Base-by-base conservation (phyloP, 257 asterid genomes). In the Nicotiana tabacum region DNA sequence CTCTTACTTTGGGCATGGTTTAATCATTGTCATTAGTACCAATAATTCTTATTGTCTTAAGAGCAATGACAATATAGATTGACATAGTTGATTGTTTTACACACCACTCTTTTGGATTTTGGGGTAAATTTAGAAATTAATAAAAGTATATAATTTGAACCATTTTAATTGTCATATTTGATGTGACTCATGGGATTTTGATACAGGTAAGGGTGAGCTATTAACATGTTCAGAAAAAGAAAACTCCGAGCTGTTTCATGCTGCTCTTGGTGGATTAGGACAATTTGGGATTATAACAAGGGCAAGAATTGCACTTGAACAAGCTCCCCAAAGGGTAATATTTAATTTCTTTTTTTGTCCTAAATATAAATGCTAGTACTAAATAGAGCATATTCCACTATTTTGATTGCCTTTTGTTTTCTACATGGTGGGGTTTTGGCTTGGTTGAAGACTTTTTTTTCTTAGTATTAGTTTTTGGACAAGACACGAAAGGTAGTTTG, bases 221-320 rank as follows among this genome's bases (percentile, higher is more conserved):
- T 15, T 88, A 67, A 91, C 90, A 69, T 94, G 98, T 86, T 92
- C 96, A 1, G 77, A 89, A 80, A 86, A 90, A 62, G 70, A 85
- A 16, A 90, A 91, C 53, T 82, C 93, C 10, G 95, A 92, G 65
- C 83, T 94, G 64, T 94, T 86, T 84, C 88, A 94, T 61, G 92
- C 89, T 65, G 96, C 89, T 82, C 98, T 94, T 67, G 98, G 98
- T 33, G 98, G 98, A 51, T 81, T 92, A 56, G 98, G 98, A 32
- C 98, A 94, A 80, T 94, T 94, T 68, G 98, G 98, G 66, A 91
- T 94, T 67, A 94, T 94, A 78, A 94, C 97, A 0, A 88, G 94
- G 74, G 98, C 98, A 1, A 90, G 97, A 87, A 90, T 94, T 77
- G 93, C 93, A 66, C 95, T 94, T 58, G 96, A 94, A 88, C 89